Base-by-base conservation (phyloP, 2,329 filamentous ascomycete genomes). In the Davidsoniella eucalypti region DNA sequence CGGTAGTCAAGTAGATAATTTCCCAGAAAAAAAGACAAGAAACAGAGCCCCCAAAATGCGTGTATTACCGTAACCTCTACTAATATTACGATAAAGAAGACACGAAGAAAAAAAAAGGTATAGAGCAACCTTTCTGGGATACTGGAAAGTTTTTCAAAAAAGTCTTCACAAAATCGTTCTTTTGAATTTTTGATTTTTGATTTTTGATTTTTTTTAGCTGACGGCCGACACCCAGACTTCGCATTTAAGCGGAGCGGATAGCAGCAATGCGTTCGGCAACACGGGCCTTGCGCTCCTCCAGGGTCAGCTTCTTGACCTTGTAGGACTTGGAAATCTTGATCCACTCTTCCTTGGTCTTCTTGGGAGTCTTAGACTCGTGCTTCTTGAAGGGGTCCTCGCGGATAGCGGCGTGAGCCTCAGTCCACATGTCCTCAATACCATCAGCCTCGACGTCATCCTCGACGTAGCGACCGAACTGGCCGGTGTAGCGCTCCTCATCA, bases 401-500 rank as follows among this genome's bases (percentile, higher is more conserved):
- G 78, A 98, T 98, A 66, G 84, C 82, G 70, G 84, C 82, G 80
- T 98, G 92, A 57, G 88, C 92, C 67, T 95, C 87, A 56, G 76
- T 68, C 80, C 96, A 98, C 61, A 96, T 69, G 65, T 98, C 92
- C 85, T 98, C 92, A 54, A 98, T 79, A 63, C 84, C 87, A 64
- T 95, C 92, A 57, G 92, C 88, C 76, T 96, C 90, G 59, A 98
- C 70, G 62, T 94, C 92, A 66, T 94, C 87, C 59, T 98, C 90
- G 61, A 94, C 84, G 80, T 98, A 98, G 73, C 92, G 83, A 69
- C 81, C 76, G 84, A 98, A 98, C 78, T 98, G 92, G 62, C 79
- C 81, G 79, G 90, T 90, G 86, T 87, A 98, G 68, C 92, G 88
- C 81, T 98, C 92, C 84, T 98, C 92, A 67, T 98, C 92, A 67